Base-by-base conservation (phyloP, 1,284 basidiomycete genomes). In the Ustilago trichophora region DNA sequence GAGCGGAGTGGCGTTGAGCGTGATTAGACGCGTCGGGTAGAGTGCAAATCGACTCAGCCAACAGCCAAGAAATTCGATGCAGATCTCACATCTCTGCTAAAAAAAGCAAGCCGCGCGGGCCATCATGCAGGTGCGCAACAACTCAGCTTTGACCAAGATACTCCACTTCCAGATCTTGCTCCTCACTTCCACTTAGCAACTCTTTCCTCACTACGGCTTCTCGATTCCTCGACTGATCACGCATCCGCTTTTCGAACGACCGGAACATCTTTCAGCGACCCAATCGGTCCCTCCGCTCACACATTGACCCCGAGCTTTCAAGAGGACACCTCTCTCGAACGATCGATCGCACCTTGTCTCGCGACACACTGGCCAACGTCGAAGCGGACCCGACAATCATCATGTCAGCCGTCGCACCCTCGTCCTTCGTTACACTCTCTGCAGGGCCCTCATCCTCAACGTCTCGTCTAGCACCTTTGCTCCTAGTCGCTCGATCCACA, bases 401-500 rank as follows among this genome's bases (percentile, higher is more conserved):
- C 22, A 67, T 67, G 64, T 25, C 57, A 15, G 53, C 64, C 1
- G 49, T 56, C 7, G 64, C 52, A 37, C 48, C 53, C 9, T 46
- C 51, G 6, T 46, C 58, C 6, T 36, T 41, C 18, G 16, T 35
- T 7, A 22, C 43, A 21, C 36, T 43, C 3, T 37, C 44, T 11
- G 50, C 50, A 6, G 43, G 22, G 0, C 42, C 63, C 1, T 53
- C 54, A 2, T 36, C 59, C 3, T 64, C 66, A 9, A 44, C 51
- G 31, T 59, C 55, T 11, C 43, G 46, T n/a, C 85, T 94, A 6
- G 92, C 65, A 32, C 91, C 92, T 0, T 94, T 91, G 80, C 81
- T 96, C 26, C 86, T 97, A 53, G 90, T 97, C 83, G 91, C 66
- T 2, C 29, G 48, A 25, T 69, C 90, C 4, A 93, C 93, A 77